A percentile compares a stretch with the other conserved stretches of the same genome.
Conservation (phyloP, 495 filamentous ascomycete species). For the Entonaema liquescens region DNA sequence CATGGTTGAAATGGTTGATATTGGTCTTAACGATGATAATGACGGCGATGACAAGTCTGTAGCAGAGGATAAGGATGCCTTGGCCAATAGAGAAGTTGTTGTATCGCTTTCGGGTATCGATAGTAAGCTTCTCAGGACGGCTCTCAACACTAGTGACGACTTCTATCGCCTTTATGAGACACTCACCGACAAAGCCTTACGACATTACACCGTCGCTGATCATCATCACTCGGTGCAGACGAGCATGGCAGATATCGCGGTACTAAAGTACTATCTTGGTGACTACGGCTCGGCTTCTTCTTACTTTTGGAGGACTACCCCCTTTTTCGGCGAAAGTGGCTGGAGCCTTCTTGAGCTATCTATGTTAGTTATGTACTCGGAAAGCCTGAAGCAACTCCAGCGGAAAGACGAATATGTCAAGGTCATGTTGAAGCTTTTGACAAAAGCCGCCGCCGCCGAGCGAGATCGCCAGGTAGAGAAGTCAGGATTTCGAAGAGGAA, state of each 20-base stretch:
- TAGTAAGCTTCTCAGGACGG: slow-evolving; percentile 60
- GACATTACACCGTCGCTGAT: slow-evolving; percentile 78
- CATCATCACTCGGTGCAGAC: slow-evolving; percentile 77
- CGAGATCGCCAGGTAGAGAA: slow-evolving; percentile 56
- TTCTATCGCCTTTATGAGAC: slow-evolving; percentile 74
- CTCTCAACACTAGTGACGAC: slow-evolving; percentile 57
- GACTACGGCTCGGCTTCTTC: slow-evolving; percentile 79
- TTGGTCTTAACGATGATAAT: slow-evolving; percentile 57
- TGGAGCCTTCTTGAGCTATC: slow-evolving; percentile 84
- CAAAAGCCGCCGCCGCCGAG: slow-evolving; percentile 71
- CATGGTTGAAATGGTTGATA: slow-evolving; percentile 62
- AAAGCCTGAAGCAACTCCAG: slow-evolving; percentile 80
- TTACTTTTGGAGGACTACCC: slow-evolving; percentile 82
- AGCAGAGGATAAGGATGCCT: slow-evolving; percentile 32
- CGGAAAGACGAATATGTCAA: slow-evolving; percentile 82
- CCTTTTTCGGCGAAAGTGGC: slow-evolving; percentile 79
- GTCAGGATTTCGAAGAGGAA: slow-evolving; percentile 43
- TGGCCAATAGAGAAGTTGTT: slow-evolving; percentile 10
- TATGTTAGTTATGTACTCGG: slow-evolving; percentile 85
- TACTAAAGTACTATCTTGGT: slow-evolving; percentile 76
- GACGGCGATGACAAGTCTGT: slow-evolving; percentile 37
- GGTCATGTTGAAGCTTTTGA: slow-evolving; percentile 75
- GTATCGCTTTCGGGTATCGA: slow-evolving; percentile 56
- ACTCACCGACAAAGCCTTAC: slow-evolving; percentile 73
- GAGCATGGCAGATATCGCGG: slow-evolving; percentile 84